Percentiles rank a stretch among this genome's conserved stretches.
Evolutionary conservation across 2,329 filamentous ascomycete species (phyloP).

Genomic region (Aspergillus neoniger): DNA sequence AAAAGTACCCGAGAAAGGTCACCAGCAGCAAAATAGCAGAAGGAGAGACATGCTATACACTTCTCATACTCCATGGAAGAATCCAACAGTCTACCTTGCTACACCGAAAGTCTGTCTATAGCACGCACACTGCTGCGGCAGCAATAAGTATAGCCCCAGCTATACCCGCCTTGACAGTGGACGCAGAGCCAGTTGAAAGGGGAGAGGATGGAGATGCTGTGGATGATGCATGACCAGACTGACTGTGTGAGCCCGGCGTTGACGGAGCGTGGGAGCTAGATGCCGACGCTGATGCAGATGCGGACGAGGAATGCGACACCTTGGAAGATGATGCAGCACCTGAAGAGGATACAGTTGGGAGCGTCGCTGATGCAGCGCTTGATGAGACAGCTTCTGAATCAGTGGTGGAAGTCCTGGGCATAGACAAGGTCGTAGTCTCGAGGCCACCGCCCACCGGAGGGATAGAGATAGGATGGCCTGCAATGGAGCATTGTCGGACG

Average conservation of each 20-base stretch:
- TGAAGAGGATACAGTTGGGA: slow-evolving; percentile 10
- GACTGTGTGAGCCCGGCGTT: neutral
- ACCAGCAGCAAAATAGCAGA: neutral
- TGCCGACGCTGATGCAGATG: neutral
- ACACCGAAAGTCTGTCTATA: neutral
- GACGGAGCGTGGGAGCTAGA: neutral
- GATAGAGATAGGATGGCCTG: slow-evolving; percentile 40
- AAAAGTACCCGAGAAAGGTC: neutral
- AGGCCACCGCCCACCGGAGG: slow-evolving; percentile 28
- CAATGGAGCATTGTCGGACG: slow-evolving; percentile 36
- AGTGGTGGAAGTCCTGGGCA: slow-evolving; percentile 9
- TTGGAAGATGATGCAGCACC: neutral
- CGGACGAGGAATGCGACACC: neutral
- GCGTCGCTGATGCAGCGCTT: neutral
- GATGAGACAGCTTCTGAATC: slow-evolving; percentile 8
- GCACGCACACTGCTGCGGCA: slow-evolving; percentile 15
- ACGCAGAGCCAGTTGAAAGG: neutral
- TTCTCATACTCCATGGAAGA: neutral
- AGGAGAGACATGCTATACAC: neutral
- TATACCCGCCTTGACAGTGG: slow-evolving; percentile 27
- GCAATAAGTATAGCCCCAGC: slow-evolving; percentile 28
- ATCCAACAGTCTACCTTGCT: neutral
- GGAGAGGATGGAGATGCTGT: neutral
- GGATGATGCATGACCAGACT: neutral
- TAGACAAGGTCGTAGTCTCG: slow-evolving; percentile 19